Base-by-base conservation (phyloP, 2,329 filamentous ascomycete genomes). In the Hypoxylon sp. region DNA sequence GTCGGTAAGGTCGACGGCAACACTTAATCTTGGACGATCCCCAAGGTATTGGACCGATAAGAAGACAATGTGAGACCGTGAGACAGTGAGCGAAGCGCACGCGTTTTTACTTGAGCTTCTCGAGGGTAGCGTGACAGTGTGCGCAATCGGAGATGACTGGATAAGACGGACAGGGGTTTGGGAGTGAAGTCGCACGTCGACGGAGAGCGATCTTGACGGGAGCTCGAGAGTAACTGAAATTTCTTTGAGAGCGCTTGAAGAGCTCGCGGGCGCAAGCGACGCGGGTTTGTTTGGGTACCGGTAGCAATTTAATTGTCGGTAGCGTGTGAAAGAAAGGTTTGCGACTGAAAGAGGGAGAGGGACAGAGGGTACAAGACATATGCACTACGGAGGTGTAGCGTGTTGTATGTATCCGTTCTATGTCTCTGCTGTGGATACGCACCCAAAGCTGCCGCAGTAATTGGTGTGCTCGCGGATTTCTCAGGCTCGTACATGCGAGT, bases 91-190 rank as follows among this genome's bases (percentile, higher is more conserved):
- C 18, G 38, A 51, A 33, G 37, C 18, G 54, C 55, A 62, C 58
- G 61, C 58, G 61, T 61, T 51, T 27, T 51, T 27, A 54, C 40
- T 47, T 48, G 29, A 51, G 43, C 35, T 47, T 21, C 23, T 51
- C 48, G 52, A 59, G 42, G 50, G 46, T 41, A 35, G 48, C 41
- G 61, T 61, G 52, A 61, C 51, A 56, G 50, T 46, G 33, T 58
- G 61, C 61, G 61, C 43, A 58, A 62, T 64, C 61, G 58, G 55
- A 64, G 58, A 64, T 58, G 51, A 62, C 43, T 48, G 42, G 31
- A 58, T 57, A 51, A 42, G 26, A 55, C 23, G 11, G 24, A 45
- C 50, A 49, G 33, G 50, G 54, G 40, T 7, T 11, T 24, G 40
- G n/a, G n/a, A 40, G 42, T 48, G 33, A 51, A 57, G 52, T 54